Evolutionary conservation across 345 rosid genomes (phyloP).

Genomic region (Lenwebbia sp.): DNA sequence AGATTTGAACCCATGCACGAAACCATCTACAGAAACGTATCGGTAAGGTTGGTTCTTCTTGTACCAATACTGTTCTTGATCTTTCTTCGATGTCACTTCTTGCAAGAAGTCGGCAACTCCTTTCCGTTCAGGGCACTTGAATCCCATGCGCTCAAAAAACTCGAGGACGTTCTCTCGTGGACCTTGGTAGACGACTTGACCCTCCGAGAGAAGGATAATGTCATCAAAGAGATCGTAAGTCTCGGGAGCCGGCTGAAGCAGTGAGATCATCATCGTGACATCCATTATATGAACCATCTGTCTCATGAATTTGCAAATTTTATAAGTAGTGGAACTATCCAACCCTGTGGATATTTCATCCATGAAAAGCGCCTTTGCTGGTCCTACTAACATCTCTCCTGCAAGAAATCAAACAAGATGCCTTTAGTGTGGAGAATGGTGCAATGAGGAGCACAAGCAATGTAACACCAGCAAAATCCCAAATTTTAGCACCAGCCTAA

Average conservation of each 20-base stretch:
- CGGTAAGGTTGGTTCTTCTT: constrained; percentile 34
- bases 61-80: constrained; percentile 76
- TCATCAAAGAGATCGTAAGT: constrained; percentile 73
- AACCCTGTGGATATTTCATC: constrained; percentile 12
- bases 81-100: constrained; percentile 44
- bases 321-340: constrained; percentile 24
- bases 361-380: constrained; percentile 1
- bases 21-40: constrained; percentile 35
- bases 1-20: constrained; percentile 33
- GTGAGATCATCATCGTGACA: constrained; percentile 56
- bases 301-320: constrained; percentile 59
- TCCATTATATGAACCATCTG: constrained; percentile 56
- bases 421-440: too few species aligned
- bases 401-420: background rate
- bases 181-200: constrained; percentile 64
- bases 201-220: constrained; percentile 58
- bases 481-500: background rate
- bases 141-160: constrained; percentile 63
- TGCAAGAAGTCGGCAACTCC: constrained; percentile 2
- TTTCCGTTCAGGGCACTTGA: constrained; percentile 16
- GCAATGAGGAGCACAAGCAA: too few species aligned
- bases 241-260: constrained; percentile 84
- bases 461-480: too few species aligned
- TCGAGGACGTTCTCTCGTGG: constrained; percentile 51
- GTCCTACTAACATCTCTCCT: constrained; percentile 11